Evolutionary conservation across 345 rosid species (phyloP), one percentile per base, ranked within the genome.

Genomic region (Syzygium grande): DNA sequence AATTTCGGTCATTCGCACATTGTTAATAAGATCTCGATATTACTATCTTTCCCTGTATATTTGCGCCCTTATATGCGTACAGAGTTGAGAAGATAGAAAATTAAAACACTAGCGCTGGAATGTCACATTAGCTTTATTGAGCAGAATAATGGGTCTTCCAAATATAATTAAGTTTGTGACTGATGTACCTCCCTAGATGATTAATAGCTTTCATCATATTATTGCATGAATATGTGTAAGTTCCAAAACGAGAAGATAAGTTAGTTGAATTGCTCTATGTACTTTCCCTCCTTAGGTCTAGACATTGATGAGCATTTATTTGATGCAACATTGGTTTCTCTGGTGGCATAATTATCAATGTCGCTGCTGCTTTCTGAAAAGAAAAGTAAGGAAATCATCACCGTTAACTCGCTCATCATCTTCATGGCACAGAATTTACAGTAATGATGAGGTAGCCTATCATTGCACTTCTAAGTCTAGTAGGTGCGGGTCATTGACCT

Each of bases 1-100:
- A 96, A 93, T 96, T 96, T 88, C 87, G 94, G 95, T 94, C 90
- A 90, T 11, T 73, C 58, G n/a, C 87, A 88, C 29, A 49, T 46
- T 17, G 61, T 52, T 73, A 68, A 23, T 73, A n/a, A 9, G 25
- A 51, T 61, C 52, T 59, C 54, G n/a, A 30, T 63, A 9, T 85
- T 29, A 27, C 77, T 21, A 43, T 41, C 63, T 51, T 52, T 84
- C 53, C 54, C 59, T 30, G 86, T 34, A 29, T 21, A 73, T 73
- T 73, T 38, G 83, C 83, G 21, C 49, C 49, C 83, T 19, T 73
- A 73, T 38, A 73, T 41, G 27, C 8, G 7, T 38, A 73, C 83
- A 73, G 49, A 73, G 83, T 41, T 73, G 13, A 73, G 25, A 73
- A 30, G 9, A 38, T 73, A 38, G 49, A 34, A 73, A 73, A 1